Base-by-base conservation (phyloP, 2,329 filamentous ascomycete species). In the Lasiodiplodia sp. region DNA sequence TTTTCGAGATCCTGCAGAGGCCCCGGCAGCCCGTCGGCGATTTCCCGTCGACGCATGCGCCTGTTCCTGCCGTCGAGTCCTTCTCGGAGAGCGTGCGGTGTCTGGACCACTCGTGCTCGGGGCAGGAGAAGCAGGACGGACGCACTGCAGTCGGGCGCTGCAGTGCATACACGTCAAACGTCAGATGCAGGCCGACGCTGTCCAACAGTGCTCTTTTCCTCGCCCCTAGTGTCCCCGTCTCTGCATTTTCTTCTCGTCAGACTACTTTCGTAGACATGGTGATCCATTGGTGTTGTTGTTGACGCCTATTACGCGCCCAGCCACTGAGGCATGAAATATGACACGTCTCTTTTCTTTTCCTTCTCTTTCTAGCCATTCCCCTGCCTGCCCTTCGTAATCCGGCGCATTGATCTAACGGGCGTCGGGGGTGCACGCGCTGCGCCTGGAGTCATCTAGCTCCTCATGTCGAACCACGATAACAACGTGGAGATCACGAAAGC, bases 121-220 rank as follows among this genome's bases (percentile, higher is more conserved):
- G 47, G 60, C 28, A 47, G 52, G 28, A 37, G 60, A 64, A 52
- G 47, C 12, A 47, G 28, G 44, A 38, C 31, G 18, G 12, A 18
- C 44, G 51, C 21, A 40, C 57, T 18, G 21, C 57, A 60, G 57
- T 28, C 28, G 28, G 28, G 28, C 57, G 44, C 44, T 28, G 58
- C 58, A 28, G 16, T 64, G 60, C 60, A 64, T 53, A 64, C 47
- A 64, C 60, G 60, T 64, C 60, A 64, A 64, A 64, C 60, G 60
- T 64, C 60, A 64, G 47, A 64, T n/a, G 47, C 44, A 40, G 60
- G 31, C 40, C 40, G 14, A 23, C 31, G 60, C 16, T 38, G 38
- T 31, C 38, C 57, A 62, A 62, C 57, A 6, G 18, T 38, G 16
- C n/a, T 21, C 57, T 52, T 38, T 38, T 12, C 11, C 21, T 51